These are phyloP conservation scores for Myochromella boudieri DNA, from an alignment of 768 basidiomycete species.

Conservation along the genomic window DNA sequence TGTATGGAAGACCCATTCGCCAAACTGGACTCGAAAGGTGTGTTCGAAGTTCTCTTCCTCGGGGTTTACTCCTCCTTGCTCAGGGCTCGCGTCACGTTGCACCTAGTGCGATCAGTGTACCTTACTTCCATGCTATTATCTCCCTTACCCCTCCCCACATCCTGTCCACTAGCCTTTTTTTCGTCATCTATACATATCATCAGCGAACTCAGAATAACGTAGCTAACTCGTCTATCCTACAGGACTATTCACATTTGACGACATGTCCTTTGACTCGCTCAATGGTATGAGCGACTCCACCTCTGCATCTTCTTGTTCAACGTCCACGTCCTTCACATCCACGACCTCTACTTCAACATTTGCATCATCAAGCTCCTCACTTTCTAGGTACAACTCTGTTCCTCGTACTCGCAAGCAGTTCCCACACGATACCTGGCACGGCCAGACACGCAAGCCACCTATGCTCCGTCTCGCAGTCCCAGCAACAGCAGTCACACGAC, in stretches of 20 bases:
- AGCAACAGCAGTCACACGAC: slow-evolving; percentile 17
- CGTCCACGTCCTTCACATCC: slow-evolving; percentile 11
- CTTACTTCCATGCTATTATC: neutral
- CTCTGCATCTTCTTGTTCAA: slow-evolving; percentile 19
- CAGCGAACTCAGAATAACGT: neutral
- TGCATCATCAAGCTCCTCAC: neutral
- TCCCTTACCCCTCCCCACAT: neutral
- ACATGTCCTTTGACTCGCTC: slow-evolving; percentile 16
- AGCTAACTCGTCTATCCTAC: neutral
- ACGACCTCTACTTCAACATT: slow-evolving; percentile 2
- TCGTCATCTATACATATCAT: neutral
- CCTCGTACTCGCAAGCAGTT: slow-evolving; percentile 5
- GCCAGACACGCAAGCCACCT: slow-evolving; percentile 13
- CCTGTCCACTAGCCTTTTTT: neutral
- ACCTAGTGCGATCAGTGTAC: neutral
- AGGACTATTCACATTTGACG: neutral
- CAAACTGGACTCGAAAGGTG: slow-evolving; percentile 24
- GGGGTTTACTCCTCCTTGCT: too few relatives aligned
- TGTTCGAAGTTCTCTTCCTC: slow-evolving; percentile 10
- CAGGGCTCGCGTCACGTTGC: neutral
- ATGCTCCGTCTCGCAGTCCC: slow-evolving; percentile 21
- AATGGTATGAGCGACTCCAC: slow-evolving; percentile 13
- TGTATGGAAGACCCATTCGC: neutral
- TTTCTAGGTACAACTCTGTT: slow-evolving; percentile 18
- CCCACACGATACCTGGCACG: slow-evolving; percentile 11